A percentile compares a stretch with the other conserved stretches of the same genome.
phyloP scores from a whole-genome alignment of 805 yeast species.

The Wickerhamomyces strasburgensis region DNA sequence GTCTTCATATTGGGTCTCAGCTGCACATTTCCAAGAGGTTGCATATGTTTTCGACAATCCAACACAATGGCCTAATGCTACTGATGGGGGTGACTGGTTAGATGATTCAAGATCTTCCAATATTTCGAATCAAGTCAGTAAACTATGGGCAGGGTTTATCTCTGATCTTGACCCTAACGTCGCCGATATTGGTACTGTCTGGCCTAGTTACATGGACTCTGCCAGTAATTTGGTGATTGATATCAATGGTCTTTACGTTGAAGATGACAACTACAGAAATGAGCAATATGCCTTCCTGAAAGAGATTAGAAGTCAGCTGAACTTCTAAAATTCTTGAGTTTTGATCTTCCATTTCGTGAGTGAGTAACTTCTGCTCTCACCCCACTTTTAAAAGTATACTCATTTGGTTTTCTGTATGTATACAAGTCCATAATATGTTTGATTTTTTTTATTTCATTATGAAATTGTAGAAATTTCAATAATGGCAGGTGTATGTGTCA shows the following conservation, averaged over 20 bases:
- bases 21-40: conserved; percentile 7
- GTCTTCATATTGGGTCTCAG: conserved; percentile 1
- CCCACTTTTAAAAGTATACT: no score
- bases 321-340: no score
- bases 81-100: conserved; percentile 12
- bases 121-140: conserved; percentile 6
- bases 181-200: conserved; percentile 5
- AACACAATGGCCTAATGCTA: conserved; percentile 1
- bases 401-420: no score
- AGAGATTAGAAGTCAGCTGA: neutral
- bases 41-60: conserved; percentile 10
- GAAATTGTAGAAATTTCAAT: no score
- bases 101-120: conserved; percentile 5
- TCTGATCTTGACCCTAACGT: conserved; percentile 10
- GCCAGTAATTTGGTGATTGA: neutral
- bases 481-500: no score
- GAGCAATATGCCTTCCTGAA: neutral
- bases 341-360: no score
- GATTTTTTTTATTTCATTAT: no score
- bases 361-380: no score
- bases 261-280: neutral
- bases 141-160: conserved; percentile 11
- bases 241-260: neutral
- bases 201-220: neutral
- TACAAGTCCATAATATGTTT: no score